phyloP scores from a whole-genome alignment of 2,329 filamentous ascomycete genomes.

The Scedosporium apiospermum region DNA sequence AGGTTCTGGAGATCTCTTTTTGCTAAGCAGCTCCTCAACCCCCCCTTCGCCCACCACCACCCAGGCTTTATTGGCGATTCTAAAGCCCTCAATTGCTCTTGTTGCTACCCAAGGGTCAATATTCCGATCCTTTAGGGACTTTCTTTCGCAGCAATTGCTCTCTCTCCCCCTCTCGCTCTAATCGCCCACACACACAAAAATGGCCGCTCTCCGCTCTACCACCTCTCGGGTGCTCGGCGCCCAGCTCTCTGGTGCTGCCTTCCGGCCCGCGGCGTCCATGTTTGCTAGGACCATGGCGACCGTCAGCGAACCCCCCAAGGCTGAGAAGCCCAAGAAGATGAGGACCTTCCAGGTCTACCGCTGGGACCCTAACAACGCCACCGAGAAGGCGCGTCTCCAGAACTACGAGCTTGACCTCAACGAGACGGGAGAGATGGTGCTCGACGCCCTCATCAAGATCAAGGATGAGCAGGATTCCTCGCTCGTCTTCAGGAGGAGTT shows the following conservation, averaged over 20 bases:
- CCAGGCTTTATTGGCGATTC: neutral
- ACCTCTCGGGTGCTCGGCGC: slow-evolving; percentile 41
- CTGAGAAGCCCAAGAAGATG: slow-evolving; percentile 50
- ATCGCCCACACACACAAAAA: slow-evolving; percentile 22
- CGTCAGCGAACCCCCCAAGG: slow-evolving; percentile 29
- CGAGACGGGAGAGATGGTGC: slow-evolving; percentile 98
- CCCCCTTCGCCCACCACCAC: neutral
- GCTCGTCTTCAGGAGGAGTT: slow-evolving; percentile 89
- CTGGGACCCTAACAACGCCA: slow-evolving; percentile 91
- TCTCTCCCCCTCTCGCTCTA: neutral
- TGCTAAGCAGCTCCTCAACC: neutral
- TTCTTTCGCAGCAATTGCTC: neutral
- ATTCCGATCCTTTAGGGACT: neutral
- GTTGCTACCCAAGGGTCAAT: neutral
- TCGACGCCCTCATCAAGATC: slow-evolving; percentile 93
- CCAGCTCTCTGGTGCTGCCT: slow-evolving; percentile 27
- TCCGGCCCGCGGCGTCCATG: slow-evolving; percentile 25
- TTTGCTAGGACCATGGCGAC: slow-evolving; percentile 45
- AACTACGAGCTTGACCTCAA: slow-evolving; percentile 90
- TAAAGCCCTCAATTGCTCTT: neutral
- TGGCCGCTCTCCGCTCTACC: slow-evolving; percentile 54
- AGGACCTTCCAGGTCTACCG: slow-evolving; percentile 99
- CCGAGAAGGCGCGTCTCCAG: slow-evolving; percentile 92
- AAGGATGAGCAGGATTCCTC: slow-evolving; percentile 99
- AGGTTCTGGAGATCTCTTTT: neutral